These are phyloP conservation scores for Thielaviopsis musarum DNA, from an alignment of 2,329 filamentous ascomycete species.

Conservation along the genomic window DNA sequence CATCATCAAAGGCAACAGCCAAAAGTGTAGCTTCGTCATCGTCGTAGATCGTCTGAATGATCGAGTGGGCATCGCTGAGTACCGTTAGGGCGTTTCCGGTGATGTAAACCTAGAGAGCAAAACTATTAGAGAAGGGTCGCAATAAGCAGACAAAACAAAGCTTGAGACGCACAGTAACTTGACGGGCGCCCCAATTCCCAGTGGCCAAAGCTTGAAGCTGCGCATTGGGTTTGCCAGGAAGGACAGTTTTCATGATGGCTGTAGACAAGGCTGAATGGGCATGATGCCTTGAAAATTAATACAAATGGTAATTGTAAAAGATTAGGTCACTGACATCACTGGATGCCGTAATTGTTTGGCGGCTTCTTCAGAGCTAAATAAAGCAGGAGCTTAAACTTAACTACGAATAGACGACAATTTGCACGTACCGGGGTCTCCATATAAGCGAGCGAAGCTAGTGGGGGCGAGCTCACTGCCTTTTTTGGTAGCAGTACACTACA, in stretches of 20 bases:
- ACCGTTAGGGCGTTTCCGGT: slow-evolving; percentile 79
- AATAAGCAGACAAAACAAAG: not conserved
- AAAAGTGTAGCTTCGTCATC: slow-evolving; percentile 53
- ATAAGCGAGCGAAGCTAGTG: not conserved
- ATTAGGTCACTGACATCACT: not conserved
- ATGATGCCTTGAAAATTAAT: not conserved
- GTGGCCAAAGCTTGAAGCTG: slow-evolving; percentile 63
- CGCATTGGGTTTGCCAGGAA: slow-evolving; percentile 62
- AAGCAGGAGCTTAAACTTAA: too few species aligned
- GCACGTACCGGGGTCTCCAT: slow-evolving; percentile 2
- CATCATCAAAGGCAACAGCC: slow-evolving; percentile 66
- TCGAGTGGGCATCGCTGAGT: slow-evolving; percentile 52
- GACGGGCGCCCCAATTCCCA: slow-evolving; percentile 54
- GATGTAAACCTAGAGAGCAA: slow-evolving; percentile 55
- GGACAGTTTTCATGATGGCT: slow-evolving; percentile 54
- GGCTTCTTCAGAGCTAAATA: too few species aligned
- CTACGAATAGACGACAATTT: not conserved
- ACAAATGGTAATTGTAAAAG: not conserved
- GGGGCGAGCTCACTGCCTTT: not conserved
- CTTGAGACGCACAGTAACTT: slow-evolving; percentile 46
- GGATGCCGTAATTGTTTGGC: too few species aligned
- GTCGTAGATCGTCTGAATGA: slow-evolving; percentile 84
- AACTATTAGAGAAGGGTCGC: not conserved
- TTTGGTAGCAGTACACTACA: not conserved
- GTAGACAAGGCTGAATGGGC: not conserved